Base-by-base conservation (phyloP, 345 rosid genomes). In the Carallia brachiata region DNA sequence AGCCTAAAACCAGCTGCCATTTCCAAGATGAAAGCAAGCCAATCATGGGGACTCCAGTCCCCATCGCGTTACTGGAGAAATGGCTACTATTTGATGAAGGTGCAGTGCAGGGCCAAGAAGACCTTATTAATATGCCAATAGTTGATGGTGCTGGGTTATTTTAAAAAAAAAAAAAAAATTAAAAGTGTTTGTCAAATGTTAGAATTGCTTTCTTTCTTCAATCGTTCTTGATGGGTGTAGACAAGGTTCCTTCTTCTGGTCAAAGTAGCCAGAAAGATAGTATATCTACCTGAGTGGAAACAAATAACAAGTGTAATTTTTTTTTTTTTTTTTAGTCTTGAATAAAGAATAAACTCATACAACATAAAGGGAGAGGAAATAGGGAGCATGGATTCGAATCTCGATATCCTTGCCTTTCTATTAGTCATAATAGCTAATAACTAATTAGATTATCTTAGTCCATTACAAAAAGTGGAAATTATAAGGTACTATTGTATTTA, bases 21-120 rank as follows among this genome's bases (percentile, higher is more conserved):
- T 77, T 80, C 64, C 89, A 79, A 72, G 89, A 80, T 66, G 92
- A 84, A 55, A 77, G 75, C 75, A 86, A 80, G 70, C 84, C 82
- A 52, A 62, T 31, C 6, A 23, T 62, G 62, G 82, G 70, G 66
- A 52, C 56, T 37, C 81, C 82, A 23, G 85, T 75, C 54, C 84
- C 91, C 0, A 77, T 89, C 53, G 72, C 79, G 12, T 61, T 86
- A 77, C 81, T 89, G 19, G 92, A 89, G 84, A 82, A 87, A 70
- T 89, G 96, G 96, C 82, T 87, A 44, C 17, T 44, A 31, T 78
- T 84, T 72, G 96, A 89, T 59, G 96, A 89, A 52, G 82, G 68
- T 68, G 78, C 75, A 47, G 68, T 65, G 69, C 86, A 81, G 54
- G 82, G 66, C 76, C 80, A 67, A 34, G 82, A 77, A 39, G 84